A percentile compares a stretch with the other conserved stretches of the same genome.
Evolutionary conservation across 352 stramenopile species (phyloP).

Genomic region (Globisporangium emineosum): DNA sequence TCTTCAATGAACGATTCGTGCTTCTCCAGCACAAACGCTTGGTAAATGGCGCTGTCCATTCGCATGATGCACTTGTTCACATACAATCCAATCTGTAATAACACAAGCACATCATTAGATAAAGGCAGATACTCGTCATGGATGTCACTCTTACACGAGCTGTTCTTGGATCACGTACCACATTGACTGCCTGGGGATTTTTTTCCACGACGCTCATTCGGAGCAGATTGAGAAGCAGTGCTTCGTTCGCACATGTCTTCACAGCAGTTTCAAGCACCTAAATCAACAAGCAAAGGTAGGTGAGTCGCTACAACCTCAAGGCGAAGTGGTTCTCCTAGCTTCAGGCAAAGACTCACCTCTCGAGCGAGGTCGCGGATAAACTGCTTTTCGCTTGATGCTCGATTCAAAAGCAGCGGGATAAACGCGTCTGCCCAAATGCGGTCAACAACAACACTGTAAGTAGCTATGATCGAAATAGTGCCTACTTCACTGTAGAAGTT

Average conservation of each 20-base stretch:
- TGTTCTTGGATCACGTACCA: constrained; percentile 25
- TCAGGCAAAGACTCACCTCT: constrained; percentile 17
- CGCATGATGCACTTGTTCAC: constrained; percentile 46
- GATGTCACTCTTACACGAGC: background rate
- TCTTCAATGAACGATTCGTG: constrained; percentile 50
- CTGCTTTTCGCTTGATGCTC: constrained; percentile 65
- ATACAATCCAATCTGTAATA: constrained; percentile 31
- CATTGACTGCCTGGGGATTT: constrained; percentile 44
- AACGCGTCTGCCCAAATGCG: constrained; percentile 24
- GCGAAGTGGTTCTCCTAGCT: background rate
- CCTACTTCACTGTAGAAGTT: background rate
- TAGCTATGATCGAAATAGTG: background rate
- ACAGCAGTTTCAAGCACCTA: constrained; percentile 45
- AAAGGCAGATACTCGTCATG: background rate
- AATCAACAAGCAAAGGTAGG: background rate
- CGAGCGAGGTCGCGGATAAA: constrained; percentile 65
- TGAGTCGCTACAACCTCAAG: background rate
- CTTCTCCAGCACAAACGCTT: constrained; percentile 38
- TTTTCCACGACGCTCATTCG: constrained; percentile 33
- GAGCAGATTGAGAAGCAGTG: constrained; percentile 32
- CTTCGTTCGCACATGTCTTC: constrained; percentile 23
- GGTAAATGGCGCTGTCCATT: constrained; percentile 39
- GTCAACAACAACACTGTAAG: background rate
- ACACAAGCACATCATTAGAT: background rate
- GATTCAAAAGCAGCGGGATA: constrained; percentile 50